Conservation (phyloP, 1,139 yeast species). For the Saccharomyces hybrid region DNA sequence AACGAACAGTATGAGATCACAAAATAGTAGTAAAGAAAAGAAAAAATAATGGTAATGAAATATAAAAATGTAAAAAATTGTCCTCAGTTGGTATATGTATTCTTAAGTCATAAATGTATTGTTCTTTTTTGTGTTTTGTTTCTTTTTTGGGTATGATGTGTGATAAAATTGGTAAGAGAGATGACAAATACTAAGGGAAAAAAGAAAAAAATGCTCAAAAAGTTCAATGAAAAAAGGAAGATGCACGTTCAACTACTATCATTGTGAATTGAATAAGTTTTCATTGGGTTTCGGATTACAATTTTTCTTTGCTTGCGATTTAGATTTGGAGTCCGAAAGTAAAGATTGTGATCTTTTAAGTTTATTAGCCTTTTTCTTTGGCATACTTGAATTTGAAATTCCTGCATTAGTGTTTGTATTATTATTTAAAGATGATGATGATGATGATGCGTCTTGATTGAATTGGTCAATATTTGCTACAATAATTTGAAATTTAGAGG, state of each 20-base stretch:
- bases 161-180: not conserved
- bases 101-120: not conserved
- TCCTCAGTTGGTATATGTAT: not conserved
- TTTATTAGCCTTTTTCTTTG: slow-evolving; percentile 2
- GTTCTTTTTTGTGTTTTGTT: slow-evolving; percentile 4
- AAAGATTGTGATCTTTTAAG: slow-evolving; percentile 13
- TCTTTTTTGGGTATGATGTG: slow-evolving; percentile 4
- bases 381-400: not conserved
- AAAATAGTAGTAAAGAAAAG: not conserved
- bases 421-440: slow-evolving; percentile 1
- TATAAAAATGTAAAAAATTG: not conserved
- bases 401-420: not conserved
- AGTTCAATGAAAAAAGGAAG: not conserved
- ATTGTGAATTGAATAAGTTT: not conserved
- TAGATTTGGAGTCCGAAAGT: slow-evolving; percentile 1
- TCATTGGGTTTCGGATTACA: slow-evolving; percentile 2
- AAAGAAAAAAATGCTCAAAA: not conserved
- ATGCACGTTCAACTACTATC: not conserved
- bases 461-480: slow-evolving; percentile 31
- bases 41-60: not conserved
- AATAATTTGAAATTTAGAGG: slow-evolving; percentile 31
- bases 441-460: slow-evolving; percentile 9
- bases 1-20: not conserved
- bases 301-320: slow-evolving; percentile 4
- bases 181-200: not conserved